A percentile compares a stretch with the other conserved stretches of the same genome.
Evolutionary conservation across 2,329 filamentous ascomycete species (phyloP).

Genomic region (Parafenestella ontariensis): DNA sequence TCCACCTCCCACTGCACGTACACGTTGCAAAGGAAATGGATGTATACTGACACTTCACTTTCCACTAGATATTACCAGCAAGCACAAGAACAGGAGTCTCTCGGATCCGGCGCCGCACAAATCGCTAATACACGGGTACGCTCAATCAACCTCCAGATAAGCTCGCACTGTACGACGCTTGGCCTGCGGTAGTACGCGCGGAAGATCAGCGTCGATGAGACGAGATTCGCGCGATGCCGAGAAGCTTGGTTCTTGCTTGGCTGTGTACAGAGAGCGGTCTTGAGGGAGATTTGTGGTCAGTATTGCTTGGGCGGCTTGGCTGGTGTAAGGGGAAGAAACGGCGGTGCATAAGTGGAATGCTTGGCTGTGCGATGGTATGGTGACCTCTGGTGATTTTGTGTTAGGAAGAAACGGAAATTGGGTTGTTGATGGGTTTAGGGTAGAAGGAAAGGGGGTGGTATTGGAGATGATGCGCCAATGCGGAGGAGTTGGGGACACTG

Average conservation of each 20-base stretch:
- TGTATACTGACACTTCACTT: too few relatives aligned
- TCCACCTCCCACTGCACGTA: background rate
- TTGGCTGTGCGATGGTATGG: conserved; percentile 11
- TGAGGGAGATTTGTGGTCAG: conserved; percentile 6
- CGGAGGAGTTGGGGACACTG: background rate
- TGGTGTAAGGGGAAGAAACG: background rate
- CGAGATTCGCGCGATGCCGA: conserved; percentile 6
- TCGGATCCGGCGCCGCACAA: too few relatives aligned
- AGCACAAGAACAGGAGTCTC: background rate
- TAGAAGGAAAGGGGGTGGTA: background rate
- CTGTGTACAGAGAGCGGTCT: conserved; percentile 3
- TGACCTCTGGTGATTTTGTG: background rate
- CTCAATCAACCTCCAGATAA: background rate
- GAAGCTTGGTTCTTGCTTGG: conserved; percentile 12
- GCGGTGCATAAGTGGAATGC: conserved; percentile 1
- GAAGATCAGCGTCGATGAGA: conserved; percentile 12
- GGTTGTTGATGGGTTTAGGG: background rate
- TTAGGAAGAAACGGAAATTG: background rate
- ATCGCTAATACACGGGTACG: too few relatives aligned
- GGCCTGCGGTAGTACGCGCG: background rate
- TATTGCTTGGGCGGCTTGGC: conserved; percentile 14
- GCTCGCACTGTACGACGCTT: background rate
- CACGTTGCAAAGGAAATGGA: too few relatives aligned
- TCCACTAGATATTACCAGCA: background rate
- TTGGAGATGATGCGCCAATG: background rate